Percentiles rank a stretch among this genome's conserved stretches.
Evolutionary conservation across 176 grass and related monocot genomes (phyloP).

Genomic region (Carex cristatella): DNA sequence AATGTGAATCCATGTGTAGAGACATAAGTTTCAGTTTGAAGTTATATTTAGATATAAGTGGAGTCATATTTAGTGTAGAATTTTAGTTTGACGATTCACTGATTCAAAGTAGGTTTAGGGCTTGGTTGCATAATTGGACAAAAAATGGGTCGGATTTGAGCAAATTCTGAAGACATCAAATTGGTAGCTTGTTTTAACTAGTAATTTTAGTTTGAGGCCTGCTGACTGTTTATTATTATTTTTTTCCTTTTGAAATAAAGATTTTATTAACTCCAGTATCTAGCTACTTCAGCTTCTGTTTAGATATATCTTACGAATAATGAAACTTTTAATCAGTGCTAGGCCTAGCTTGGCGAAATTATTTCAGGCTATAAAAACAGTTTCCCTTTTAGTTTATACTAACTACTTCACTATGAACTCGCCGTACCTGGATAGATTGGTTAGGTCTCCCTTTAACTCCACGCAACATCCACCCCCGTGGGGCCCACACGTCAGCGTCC

Average conservation of each 20-base stretch:
- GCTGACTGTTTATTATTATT: too few relatives aligned
- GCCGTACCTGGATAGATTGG: constrained; percentile 43
- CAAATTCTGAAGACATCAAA: neutral
- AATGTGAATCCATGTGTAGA: too few relatives aligned
- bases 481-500: neutral
- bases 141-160: neutral
- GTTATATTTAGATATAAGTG: too few relatives aligned
- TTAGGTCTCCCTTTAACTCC: constrained; percentile 42
- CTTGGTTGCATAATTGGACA: neutral
- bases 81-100: too few relatives aligned
- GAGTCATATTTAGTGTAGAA: too few relatives aligned
- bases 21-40: too few relatives aligned
- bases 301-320: too few relatives aligned
- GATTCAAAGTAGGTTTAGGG: neutral
- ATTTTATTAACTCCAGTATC: too few relatives aligned
- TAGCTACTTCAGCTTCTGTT: too few relatives aligned
- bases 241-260: too few relatives aligned
- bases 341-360: too few relatives aligned
- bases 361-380: neutral
- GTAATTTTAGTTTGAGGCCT: neutral
- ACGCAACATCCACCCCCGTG: constrained; percentile 42
- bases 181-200: neutral
- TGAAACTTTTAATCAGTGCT: too few relatives aligned
- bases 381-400: neutral
- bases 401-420: neutral